phyloP scores from a whole-genome alignment of 768 basidiomycete genomes.

The Phlebiopsis flavidoalba region DNA sequence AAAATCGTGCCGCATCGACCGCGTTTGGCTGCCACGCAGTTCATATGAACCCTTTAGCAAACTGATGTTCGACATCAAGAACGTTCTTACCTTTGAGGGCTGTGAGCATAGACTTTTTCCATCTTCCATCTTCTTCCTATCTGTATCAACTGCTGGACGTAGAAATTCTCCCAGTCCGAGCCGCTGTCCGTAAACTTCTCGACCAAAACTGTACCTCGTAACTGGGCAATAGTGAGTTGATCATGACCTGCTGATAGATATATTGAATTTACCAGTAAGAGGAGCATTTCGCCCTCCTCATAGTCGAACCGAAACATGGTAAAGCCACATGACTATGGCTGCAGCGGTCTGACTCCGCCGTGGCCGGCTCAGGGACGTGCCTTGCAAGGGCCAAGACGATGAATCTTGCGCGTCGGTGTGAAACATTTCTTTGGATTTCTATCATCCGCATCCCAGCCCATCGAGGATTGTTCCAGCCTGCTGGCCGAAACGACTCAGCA shows the following conservation, averaged over 20 bases:
- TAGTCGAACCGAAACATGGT: constrained; percentile 71
- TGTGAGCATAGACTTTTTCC: constrained; percentile 71
- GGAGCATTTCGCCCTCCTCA: constrained; percentile 51
- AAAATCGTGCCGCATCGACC: constrained; percentile 38
- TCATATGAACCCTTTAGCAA: background rate
- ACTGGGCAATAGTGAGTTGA: constrained; percentile 30
- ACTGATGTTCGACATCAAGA: background rate
- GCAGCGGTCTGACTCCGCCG: constrained; percentile 4
- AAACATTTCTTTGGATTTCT: constrained; percentile 61
- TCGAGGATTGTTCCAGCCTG: constrained; percentile 36
- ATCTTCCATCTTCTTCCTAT: constrained; percentile 52
- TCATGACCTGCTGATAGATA: background rate
- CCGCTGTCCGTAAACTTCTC: constrained; percentile 34
- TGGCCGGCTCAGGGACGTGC: background rate
- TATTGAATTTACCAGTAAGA: constrained; percentile 49
- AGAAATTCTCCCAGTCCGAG: constrained; percentile 56
- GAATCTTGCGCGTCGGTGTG: constrained; percentile 57
- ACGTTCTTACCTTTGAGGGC: constrained; percentile 58
- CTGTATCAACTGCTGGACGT: constrained; percentile 39
- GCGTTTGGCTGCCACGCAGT: constrained; percentile 38
- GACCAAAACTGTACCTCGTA: constrained; percentile 75
- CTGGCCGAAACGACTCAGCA: background rate
- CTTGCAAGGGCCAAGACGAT: constrained; percentile 33
- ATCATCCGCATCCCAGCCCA: constrained; percentile 59
- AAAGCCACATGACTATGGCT: constrained; percentile 32